Conservation (phyloP, 306 rosid species). For the Prunus padus region DNA sequence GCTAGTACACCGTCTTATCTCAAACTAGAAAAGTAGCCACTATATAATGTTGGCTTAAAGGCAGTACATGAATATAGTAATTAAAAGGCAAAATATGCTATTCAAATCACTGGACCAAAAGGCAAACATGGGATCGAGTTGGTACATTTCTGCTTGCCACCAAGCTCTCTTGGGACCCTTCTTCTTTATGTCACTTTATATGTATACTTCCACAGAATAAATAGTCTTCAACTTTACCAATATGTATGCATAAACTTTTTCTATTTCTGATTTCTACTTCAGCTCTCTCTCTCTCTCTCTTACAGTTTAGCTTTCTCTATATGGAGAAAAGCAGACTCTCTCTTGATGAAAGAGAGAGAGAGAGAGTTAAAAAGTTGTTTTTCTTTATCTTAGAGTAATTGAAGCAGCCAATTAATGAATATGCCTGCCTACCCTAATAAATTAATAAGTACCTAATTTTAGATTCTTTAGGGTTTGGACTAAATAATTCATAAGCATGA, state of each 20-base stretch:
- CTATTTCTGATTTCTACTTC: too few species aligned
- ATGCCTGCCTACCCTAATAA: too few species aligned
- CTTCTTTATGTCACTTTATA: constrained; percentile 25
- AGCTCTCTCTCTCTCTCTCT: too few species aligned
- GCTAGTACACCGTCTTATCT: neutral
- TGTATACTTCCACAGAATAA: constrained; percentile 13
- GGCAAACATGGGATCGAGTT: constrained; percentile 46
- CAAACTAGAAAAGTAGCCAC: constrained; percentile 48
- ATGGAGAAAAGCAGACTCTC: too few species aligned
- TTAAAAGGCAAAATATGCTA: constrained; percentile 47
- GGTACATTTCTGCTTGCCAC: constrained; percentile 47
- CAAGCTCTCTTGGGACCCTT: constrained; percentile 34
- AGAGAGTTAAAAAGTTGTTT: too few species aligned
- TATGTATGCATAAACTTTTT: neutral
- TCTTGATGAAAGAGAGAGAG: too few species aligned
- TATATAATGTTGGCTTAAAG: constrained; percentile 54
- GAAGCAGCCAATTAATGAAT: too few species aligned
- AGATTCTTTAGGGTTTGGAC: neutral
- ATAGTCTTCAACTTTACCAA: constrained; percentile 4
- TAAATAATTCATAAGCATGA: neutral
- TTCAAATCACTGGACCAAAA: constrained; percentile 63
- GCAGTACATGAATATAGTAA: constrained; percentile 26
- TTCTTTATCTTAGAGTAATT: too few species aligned
- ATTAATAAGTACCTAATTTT: neutral
- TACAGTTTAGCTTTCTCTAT: too few species aligned